A percentile compares a stretch with the other conserved stretches of the same genome.
Conservation (phyloP, 495 filamentous ascomycete genomes). For the Letharia columbiana region DNA sequence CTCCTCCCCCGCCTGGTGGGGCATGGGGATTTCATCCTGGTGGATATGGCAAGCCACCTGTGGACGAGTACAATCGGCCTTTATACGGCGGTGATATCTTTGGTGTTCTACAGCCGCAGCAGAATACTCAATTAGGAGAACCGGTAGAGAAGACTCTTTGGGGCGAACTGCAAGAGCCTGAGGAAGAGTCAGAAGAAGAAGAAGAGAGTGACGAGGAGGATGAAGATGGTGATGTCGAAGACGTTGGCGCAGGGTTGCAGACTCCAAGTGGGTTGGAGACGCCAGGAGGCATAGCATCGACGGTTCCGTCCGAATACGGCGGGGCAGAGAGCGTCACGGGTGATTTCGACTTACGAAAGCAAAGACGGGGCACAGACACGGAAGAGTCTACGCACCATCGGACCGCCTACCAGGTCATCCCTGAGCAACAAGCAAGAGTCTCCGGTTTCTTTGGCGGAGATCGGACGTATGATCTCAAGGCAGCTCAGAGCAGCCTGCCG, state of each 20-base stretch:
- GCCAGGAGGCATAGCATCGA: constrained; percentile 69
- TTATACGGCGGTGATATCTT: constrained; percentile 92
- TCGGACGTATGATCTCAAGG: constrained; percentile 74
- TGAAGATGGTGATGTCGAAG: constrained; percentile 36
- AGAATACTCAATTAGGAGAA: constrained; percentile 56
- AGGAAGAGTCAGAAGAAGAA: constrained; percentile 75
- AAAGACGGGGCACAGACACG: constrained; percentile 76
- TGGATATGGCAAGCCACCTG: constrained; percentile 90
- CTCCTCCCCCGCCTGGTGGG: constrained; percentile 88
- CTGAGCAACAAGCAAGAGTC: constrained; percentile 71
- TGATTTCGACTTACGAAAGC: constrained; percentile 87
- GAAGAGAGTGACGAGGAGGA: constrained; percentile 69
- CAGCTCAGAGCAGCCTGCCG: constrained; percentile 45
- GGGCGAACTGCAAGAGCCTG: constrained; percentile 84
- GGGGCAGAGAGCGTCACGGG: constrained; percentile 65
- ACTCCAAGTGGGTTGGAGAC: constrained; percentile 74
- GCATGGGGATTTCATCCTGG: constrained; percentile 93
- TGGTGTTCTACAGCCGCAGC: constrained; percentile 63
- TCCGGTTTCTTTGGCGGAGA: constrained; percentile 96
- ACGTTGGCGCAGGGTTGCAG: constrained; percentile 55
- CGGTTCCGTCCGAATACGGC: constrained; percentile 67
- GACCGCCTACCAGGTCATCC: constrained; percentile 79
- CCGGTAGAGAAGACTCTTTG: constrained; percentile 82
- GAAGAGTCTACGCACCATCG: constrained; percentile 69
- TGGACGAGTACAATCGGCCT: constrained; percentile 83